These are phyloP conservation scores for Xylariaceae sp. DNA, from an alignment of 2,329 filamentous ascomycete genomes.

Conservation along the genomic window DNA sequence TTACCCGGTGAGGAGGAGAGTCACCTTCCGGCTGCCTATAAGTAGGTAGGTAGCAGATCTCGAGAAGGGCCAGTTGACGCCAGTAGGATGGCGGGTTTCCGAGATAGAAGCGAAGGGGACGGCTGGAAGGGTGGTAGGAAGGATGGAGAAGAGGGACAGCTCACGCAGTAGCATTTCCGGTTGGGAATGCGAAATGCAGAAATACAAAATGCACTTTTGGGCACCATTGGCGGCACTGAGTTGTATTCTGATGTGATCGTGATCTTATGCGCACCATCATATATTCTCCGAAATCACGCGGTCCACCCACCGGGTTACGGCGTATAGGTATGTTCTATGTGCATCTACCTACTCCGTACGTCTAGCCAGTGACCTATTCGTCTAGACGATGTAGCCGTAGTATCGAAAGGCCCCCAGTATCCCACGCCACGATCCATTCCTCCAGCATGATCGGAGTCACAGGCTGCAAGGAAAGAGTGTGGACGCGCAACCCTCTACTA, in stretches of 20 bases:
- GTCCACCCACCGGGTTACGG: not conserved
- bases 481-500: not conserved
- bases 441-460: constrained; percentile 1
- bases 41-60: not conserved
- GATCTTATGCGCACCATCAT: not conserved
- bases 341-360: not conserved
- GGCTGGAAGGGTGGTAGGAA: not conserved
- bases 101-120: not conserved
- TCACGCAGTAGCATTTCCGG: not conserved
- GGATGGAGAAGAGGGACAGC: not conserved
- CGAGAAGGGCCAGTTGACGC: not conserved
- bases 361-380: not conserved
- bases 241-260: not conserved
- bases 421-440: not conserved
- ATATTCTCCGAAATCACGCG: not conserved
- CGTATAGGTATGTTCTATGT: not conserved
- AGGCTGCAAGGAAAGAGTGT: not conserved
- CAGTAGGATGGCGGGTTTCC: constrained; percentile 6
- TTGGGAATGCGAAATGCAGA: constrained; percentile 13
- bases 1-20: constrained; percentile 1
- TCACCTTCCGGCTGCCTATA: constrained; percentile 3
- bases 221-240: not conserved
- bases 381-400: not conserved
- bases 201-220: constrained; percentile 6
- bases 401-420: not conserved